Evolutionary conservation across 805 yeast genomes (phyloP).

Genomic region (Monosporozyma unispora): DNA sequence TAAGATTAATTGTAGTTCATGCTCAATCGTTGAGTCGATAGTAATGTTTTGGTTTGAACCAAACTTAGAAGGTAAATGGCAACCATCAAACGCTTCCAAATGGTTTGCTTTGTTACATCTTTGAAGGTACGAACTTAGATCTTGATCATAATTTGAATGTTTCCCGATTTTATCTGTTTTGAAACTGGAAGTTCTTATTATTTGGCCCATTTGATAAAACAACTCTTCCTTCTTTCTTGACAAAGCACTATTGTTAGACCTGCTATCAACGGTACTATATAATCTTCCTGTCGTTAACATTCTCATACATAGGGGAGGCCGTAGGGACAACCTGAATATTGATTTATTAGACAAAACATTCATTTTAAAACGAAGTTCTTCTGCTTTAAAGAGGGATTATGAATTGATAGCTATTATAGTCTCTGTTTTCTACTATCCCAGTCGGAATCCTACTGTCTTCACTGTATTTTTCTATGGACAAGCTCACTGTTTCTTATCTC

Average conservation of each 20-base stretch:
- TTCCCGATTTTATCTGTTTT: neutral
- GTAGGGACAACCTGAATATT: neutral
- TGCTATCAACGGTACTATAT: neutral
- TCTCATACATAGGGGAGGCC: neutral
- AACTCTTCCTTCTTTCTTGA: neutral
- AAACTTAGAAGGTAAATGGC: conserved; percentile 42
- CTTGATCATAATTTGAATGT: neutral
- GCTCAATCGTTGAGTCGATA: conserved; percentile 36
- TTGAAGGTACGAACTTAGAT: neutral
- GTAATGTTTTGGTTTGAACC: conserved; percentile 50
- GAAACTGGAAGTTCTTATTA: neutral
- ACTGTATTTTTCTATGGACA: neutral
- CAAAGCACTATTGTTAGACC: neutral
- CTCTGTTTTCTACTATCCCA: too few relatives aligned
- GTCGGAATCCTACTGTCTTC: neutral
- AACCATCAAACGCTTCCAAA: neutral
- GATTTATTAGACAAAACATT: neutral
- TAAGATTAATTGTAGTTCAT: conserved; percentile 40
- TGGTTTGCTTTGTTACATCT: neutral
- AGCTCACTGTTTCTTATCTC: neutral
- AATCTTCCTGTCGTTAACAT: neutral
- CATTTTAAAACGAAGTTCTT: too few relatives aligned
- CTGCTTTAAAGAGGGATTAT: too few relatives aligned
- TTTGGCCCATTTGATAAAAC: neutral
- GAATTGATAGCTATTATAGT: too few relatives aligned